Evolutionary conservation across 768 basidiomycete species (phyloP).

Genomic region (Kwoniella sp.): DNA sequence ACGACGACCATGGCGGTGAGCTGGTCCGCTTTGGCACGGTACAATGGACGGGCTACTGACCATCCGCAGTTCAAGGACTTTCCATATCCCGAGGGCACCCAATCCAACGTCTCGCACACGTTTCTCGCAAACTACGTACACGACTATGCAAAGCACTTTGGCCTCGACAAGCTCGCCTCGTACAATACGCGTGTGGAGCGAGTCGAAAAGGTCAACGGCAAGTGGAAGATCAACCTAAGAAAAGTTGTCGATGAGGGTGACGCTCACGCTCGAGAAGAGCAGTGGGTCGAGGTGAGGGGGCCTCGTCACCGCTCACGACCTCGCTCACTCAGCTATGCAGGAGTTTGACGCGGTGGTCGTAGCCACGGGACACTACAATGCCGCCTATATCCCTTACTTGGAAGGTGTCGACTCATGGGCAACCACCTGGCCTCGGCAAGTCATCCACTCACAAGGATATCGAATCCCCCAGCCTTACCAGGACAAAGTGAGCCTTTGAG

Average conservation of each 20-base stretch:
- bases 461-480: conserved; percentile 51
- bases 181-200: conserved; percentile 57
- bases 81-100: conserved; percentile 30
- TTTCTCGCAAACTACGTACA: conserved; percentile 52
- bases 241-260: conserved; percentile 14
- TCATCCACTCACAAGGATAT: conserved; percentile 54
- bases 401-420: conserved; percentile 51
- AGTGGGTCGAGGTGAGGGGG: conserved; percentile 28
- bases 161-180: conserved; percentile 54
- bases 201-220: conserved; percentile 50
- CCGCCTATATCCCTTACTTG: conserved; percentile 44
- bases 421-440: conserved; percentile 46
- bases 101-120: conserved; percentile 40
- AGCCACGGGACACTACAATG: conserved; percentile 36
- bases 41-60: too few relatives aligned
- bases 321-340: conserved; percentile 1
- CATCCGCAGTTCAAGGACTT: conserved; percentile 33
- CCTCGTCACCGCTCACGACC: not conserved
- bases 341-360: conserved; percentile 22
- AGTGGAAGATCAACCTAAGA: conserved; percentile 17
- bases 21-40: too few relatives aligned
- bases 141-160: conserved; percentile 53
- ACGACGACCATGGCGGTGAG: conserved; percentile 29
- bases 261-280: conserved; percentile 11
- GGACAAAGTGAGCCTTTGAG: conserved; percentile 42